phyloP scores from a whole-genome alignment of 2,329 filamentous ascomycete species.

The Cladophialophora chaetospira region DNA sequence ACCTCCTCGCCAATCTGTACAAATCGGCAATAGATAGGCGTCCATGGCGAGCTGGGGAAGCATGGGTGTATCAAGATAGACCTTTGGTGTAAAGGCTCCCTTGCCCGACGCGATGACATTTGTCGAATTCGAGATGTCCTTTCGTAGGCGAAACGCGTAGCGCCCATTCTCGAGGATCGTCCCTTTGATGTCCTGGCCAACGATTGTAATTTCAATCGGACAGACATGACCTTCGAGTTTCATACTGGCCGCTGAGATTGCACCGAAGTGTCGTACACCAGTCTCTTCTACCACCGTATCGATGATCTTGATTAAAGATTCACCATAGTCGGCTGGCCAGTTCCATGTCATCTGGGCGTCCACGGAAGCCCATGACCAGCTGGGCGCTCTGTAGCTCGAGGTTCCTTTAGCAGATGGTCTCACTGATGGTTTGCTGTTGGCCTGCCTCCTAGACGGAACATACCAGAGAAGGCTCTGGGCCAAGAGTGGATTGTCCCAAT shows the following conservation, averaged over 20 bases:
- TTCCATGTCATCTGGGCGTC: constrained; percentile 9
- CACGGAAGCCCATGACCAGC: constrained; percentile 6
- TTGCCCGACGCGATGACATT: no score
- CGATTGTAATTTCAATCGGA: not conserved
- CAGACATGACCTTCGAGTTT: not conserved
- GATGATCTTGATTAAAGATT: constrained; percentile 1
- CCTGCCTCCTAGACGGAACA: not conserved
- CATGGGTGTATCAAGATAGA: constrained; percentile 7
- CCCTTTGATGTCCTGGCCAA: not conserved
- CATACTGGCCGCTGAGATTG: not conserved
- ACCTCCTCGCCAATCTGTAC: not conserved
- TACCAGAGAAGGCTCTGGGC: constrained; percentile 5
- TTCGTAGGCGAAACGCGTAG: not conserved
- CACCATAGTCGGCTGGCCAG: not conserved
- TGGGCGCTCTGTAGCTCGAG: not conserved
- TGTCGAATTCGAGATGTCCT: not conserved
- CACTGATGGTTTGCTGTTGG: constrained; percentile 1
- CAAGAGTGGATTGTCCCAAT: constrained; percentile 3
- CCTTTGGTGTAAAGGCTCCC: not conserved
- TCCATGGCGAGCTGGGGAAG: constrained; percentile 4
- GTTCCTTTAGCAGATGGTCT: not conserved
- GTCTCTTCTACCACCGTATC: not conserved
- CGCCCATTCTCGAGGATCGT: not conserved
- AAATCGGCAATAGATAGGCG: constrained; percentile 1
- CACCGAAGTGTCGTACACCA: not conserved